Conservation (phyloP, 805 yeast species). For the Ogataea glucozyma region DNA sequence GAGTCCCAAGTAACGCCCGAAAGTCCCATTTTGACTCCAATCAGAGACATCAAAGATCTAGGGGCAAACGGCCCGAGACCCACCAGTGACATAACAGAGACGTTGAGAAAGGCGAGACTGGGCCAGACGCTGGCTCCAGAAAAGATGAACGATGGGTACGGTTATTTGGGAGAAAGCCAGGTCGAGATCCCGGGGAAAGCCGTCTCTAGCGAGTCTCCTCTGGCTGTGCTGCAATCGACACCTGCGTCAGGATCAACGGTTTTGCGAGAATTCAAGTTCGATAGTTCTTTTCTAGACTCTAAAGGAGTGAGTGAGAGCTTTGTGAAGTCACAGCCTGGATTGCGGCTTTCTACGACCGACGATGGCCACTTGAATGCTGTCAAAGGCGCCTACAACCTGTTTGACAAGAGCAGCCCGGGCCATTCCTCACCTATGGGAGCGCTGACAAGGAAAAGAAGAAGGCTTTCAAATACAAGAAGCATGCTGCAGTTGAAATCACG, state of each 20-base stretch:
- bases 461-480: conserved; percentile 17
- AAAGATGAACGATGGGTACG: conserved; percentile 22
- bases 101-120: conserved; percentile 26
- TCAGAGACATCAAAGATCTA: conserved; percentile 2
- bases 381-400: conserved; percentile 33
- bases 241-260: too few species aligned
- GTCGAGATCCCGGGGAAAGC: not conserved
- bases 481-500: too few species aligned
- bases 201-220: conserved; percentile 7
- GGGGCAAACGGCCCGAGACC: conserved; percentile 6
- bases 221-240: conserved; percentile 10
- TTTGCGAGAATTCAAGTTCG: conserved; percentile 17
- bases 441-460: conserved; percentile 21
- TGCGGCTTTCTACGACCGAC: conserved; percentile 20
- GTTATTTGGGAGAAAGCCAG: conserved; percentile 15
- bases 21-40: conserved; percentile 22
- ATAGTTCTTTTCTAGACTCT: conserved; percentile 8
- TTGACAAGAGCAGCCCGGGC: conserved; percentile 24
- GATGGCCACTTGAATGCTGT: conserved; percentile 30
- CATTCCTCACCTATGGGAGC: conserved; percentile 12
- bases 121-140: conserved; percentile 33
- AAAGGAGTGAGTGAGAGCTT: conserved; percentile 25
- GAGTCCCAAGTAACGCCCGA: conserved; percentile 5
- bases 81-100: conserved; percentile 22
- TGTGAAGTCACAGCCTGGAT: conserved; percentile 27